phyloP scores from a whole-genome alignment of 1,284 basidiomycete species.

The Vanrija pseudolonga region DNA sequence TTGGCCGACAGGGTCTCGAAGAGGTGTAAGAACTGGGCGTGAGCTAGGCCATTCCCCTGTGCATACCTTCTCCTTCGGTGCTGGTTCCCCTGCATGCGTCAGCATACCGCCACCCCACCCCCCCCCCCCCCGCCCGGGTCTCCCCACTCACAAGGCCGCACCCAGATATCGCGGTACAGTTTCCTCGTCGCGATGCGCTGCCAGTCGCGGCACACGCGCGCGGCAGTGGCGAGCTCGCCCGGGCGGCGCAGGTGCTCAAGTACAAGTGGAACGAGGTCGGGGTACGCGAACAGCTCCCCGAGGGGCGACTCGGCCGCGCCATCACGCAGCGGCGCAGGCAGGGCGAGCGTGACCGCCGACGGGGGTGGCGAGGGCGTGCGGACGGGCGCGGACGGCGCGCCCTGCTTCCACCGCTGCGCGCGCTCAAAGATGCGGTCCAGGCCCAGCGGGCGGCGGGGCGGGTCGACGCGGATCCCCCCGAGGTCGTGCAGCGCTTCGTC shows the following conservation, averaged over 20 bases:
- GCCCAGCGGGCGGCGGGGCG: constrained; percentile 23
- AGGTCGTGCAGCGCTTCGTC: constrained; percentile 16
- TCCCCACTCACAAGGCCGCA: constrained; percentile 42
- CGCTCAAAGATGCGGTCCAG: constrained; percentile 40
- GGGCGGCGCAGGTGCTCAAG: constrained; percentile 36
- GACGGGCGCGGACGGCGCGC: constrained; percentile 7
- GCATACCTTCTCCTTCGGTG: constrained; percentile 21
- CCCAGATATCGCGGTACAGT: constrained; percentile 44
- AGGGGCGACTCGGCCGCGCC: constrained; percentile 23
- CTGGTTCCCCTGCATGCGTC: constrained; percentile 36
- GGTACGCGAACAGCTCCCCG: constrained; percentile 28
- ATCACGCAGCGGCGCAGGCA: constrained; percentile 21
- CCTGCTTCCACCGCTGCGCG: constrained; percentile 15
- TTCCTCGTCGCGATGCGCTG: constrained; percentile 24
- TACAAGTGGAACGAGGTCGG: constrained; percentile 36
- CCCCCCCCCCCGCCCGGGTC: no score
- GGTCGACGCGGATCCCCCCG: constrained; percentile 29
- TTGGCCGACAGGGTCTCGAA: constrained; percentile 33
- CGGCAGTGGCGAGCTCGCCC: constrained; percentile 30
- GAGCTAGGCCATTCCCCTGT: neutral
- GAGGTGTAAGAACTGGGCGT: constrained; percentile 33
- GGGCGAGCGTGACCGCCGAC: constrained; percentile 16
- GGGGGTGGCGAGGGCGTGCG: constrained; percentile 28
- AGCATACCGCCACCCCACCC: neutral
- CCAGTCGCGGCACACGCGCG: constrained; percentile 33